A percentile compares a stretch with the other conserved stretches of the same genome.
Evolutionary conservation across 495 filamentous ascomycete species (phyloP).

Genomic region (Aspergillus homomorphus): DNA sequence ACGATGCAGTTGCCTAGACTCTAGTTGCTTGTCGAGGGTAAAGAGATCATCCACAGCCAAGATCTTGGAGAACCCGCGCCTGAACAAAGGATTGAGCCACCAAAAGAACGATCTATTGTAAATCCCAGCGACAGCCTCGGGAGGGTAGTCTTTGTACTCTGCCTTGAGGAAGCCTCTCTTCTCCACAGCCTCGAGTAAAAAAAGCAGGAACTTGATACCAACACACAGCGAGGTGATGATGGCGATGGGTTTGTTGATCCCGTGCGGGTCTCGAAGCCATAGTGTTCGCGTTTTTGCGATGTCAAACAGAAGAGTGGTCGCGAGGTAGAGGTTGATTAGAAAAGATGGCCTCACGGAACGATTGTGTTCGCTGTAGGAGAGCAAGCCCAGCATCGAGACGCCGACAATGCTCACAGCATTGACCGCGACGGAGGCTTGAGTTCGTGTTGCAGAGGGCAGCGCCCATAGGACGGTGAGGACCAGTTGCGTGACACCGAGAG

Average conservation of each 20-base stretch:
- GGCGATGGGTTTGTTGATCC: slow-evolving; percentile 34
- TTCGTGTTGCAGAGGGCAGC: slow-evolving; percentile 28
- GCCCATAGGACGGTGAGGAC: slow-evolving; percentile 49
- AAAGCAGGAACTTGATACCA: slow-evolving; percentile 46
- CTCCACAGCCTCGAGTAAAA: slow-evolving; percentile 52
- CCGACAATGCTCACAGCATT: slow-evolving; percentile 43
- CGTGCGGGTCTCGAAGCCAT: slow-evolving; percentile 47
- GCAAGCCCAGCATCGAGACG: slow-evolving; percentile 36
- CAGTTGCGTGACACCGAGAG: slow-evolving; percentile 43
- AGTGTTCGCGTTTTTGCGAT: slow-evolving; percentile 53
- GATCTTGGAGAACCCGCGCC: slow-evolving; percentile 3
- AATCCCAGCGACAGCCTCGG: slow-evolving; percentile 58
- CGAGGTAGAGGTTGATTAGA: slow-evolving; percentile 58
- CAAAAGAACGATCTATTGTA: slow-evolving; percentile 35
- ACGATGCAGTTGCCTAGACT: slow-evolving; percentile 4
- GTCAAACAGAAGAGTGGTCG: slow-evolving; percentile 59
- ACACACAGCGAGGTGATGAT: slow-evolving; percentile 47
- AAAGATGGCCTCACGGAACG: slow-evolving; percentile 56
- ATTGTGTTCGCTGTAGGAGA: slow-evolving; percentile 58
- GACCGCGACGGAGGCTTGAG: slow-evolving; percentile 45
- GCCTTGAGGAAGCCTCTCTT: slow-evolving; percentile 50
- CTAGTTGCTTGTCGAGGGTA: slow-evolving; percentile 5
- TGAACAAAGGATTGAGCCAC: slow-evolving; percentile 13
- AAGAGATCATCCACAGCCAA: slow-evolving; percentile 9
- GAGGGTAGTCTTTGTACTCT: slow-evolving; percentile 45